Percentiles rank a stretch among this genome's conserved stretches.
phyloP scores from a whole-genome alignment of 495 filamentous ascomycete species.

The Chaetomium fimeti region DNA sequence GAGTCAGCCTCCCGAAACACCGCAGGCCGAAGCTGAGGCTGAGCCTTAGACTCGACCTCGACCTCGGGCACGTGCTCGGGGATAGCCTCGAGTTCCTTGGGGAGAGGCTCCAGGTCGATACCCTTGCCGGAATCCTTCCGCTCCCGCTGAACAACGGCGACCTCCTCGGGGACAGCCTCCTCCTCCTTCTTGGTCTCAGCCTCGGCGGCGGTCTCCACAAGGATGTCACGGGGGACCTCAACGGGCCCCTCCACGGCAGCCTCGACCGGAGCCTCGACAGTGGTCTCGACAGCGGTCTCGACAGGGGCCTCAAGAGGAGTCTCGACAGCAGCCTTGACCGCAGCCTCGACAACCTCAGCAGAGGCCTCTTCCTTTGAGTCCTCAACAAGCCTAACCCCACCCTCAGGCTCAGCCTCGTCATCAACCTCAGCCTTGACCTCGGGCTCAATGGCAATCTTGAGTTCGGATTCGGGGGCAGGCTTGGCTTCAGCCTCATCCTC shows the following conservation, averaged over 20 bases:
- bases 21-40: slow-evolving; percentile 5
- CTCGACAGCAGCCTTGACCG: background rate
- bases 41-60: slow-evolving; percentile 10
- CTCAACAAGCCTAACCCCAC: no score
- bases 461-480: background rate
- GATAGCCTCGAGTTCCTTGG: slow-evolving; percentile 14
- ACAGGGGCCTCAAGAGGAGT: background rate
- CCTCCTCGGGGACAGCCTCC: background rate
- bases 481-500: slow-evolving; percentile 15
- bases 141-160: slow-evolving; percentile 17
- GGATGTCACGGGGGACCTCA: background rate
- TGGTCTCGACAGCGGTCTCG: background rate
- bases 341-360: background rate
- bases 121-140: slow-evolving; percentile 34
- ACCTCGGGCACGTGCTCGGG: slow-evolving; percentile 21
- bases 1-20: slow-evolving; percentile 34
- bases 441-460: background rate
- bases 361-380: no score
- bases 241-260: background rate
- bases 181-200: slow-evolving; percentile 18
- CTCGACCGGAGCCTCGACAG: background rate
- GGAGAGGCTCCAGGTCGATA: slow-evolving; percentile 25
- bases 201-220: background rate
- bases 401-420: slow-evolving; percentile 4
- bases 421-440: slow-evolving; percentile 7